Evolutionary conservation across 257 asterid species (phyloP).

Genomic region (Solanum commersonii): DNA sequence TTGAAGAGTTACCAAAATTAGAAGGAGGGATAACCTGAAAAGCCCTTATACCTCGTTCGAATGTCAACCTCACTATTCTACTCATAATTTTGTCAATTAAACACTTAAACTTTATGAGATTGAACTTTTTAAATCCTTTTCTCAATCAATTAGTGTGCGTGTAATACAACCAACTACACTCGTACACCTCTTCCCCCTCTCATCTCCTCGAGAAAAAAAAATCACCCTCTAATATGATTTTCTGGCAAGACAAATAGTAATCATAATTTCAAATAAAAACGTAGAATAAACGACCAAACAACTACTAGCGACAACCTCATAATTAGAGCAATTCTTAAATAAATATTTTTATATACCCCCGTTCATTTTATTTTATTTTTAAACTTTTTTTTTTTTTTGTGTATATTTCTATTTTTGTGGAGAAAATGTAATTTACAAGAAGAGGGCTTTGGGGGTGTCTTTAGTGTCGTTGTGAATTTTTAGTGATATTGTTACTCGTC

Average conservation of each 20-base stretch:
- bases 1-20: background rate
- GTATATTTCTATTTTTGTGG: background rate
- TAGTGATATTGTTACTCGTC: too few relatives aligned
- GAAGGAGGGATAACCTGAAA: fast-evolving
- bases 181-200: background rate
- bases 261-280: background rate
- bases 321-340: background rate
- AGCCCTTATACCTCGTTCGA: background rate
- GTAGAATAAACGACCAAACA: too few relatives aligned
- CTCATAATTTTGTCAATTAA: too few relatives aligned
- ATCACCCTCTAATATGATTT: background rate
- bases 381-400: too few relatives aligned
- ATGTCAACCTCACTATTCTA: background rate
- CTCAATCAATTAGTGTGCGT: background rate
- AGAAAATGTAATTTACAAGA: background rate
- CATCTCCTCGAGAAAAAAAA: background rate
- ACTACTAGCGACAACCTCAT: background rate
- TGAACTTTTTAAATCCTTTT: too few relatives aligned
- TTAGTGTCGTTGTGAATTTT: too few relatives aligned
- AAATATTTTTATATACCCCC: background rate
- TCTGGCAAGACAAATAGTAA: background rate
- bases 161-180: background rate
- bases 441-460: too few relatives aligned
- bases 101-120: too few relatives aligned
- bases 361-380: background rate